Evolutionary conservation across 345 rosid genomes (phyloP).

Genomic region (Pelargonium nanum): DNA sequence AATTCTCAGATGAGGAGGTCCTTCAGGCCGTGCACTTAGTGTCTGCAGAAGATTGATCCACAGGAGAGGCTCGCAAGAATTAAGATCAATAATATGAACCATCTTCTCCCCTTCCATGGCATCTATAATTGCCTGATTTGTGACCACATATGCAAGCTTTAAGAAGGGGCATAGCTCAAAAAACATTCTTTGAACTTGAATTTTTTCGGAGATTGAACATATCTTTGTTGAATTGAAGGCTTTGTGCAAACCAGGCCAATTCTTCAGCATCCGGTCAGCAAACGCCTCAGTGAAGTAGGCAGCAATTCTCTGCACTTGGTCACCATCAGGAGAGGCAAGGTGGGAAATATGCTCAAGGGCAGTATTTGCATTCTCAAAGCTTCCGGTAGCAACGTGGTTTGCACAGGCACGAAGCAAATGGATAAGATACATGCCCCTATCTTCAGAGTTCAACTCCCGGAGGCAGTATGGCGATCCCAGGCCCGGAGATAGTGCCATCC

Average conservation of each 20-base stretch:
- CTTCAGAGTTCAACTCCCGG: conserved; percentile 50
- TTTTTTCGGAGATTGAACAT: conserved; percentile 29
- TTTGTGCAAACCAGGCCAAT: conserved; percentile 62
- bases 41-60: conserved; percentile 61
- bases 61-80: conserved; percentile 57
- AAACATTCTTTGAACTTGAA: conserved; percentile 48
- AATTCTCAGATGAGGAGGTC: conserved; percentile 65
- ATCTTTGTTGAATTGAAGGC: conserved; percentile 57
- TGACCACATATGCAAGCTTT: conserved; percentile 48
- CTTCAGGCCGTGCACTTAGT: conserved; percentile 48
- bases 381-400: conserved; percentile 51
- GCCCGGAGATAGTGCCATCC: conserved; percentile 54
- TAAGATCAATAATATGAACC: conserved; percentile 63
- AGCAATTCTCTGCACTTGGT: conserved; percentile 63
- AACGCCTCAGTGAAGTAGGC: conserved; percentile 67
- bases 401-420: conserved; percentile 50
- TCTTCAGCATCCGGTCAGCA: conserved; percentile 53
- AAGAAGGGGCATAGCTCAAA: conserved; percentile 64
- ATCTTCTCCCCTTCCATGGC: conserved; percentile 67
- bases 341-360: conserved; percentile 54
- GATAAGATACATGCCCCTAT: conserved; percentile 55
- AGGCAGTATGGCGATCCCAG: conserved; percentile 48
- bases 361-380: conserved; percentile 50
- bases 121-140: conserved; percentile 60
- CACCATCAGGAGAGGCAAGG: conserved; percentile 61